phyloP scores from a whole-genome alignment of 2,329 filamentous ascomycete species.

The Albophoma yamanashiensis region DNA sequence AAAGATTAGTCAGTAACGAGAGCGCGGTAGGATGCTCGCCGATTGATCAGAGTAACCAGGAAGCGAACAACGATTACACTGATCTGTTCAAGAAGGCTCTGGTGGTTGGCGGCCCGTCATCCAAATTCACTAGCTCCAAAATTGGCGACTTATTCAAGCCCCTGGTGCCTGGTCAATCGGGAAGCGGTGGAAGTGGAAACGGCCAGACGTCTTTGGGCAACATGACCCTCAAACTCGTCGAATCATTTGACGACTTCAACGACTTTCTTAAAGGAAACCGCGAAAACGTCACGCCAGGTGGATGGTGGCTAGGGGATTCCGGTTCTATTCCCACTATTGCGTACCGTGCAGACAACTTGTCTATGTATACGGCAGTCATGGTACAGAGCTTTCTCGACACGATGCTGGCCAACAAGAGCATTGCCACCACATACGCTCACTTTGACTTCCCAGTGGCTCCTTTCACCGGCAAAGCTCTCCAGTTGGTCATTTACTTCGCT shows the following conservation, averaged over 20 bases:
- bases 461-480: constrained; percentile 59
- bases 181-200: constrained; percentile 1
- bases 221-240: constrained; percentile 33
- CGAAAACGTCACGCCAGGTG: constrained; percentile 58
- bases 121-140: constrained; percentile 22
- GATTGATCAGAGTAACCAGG: constrained; percentile 29
- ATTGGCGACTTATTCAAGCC: constrained; percentile 27
- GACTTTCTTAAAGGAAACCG: constrained; percentile 51
- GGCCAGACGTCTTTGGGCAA: constrained; percentile 5
- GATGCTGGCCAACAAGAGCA: constrained; percentile 54
- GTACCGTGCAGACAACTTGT: constrained; percentile 54
- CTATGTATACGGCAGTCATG: constrained; percentile 43
- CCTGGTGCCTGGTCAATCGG: constrained; percentile 21
- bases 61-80: constrained; percentile 11
- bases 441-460: constrained; percentile 69
- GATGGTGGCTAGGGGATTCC: constrained; percentile 62
- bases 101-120: constrained; percentile 18
- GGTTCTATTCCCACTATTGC: constrained; percentile 53
- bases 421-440: constrained; percentile 59
- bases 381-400: constrained; percentile 56
- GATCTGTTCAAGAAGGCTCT: constrained; percentile 8
- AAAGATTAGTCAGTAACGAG: constrained; percentile 58
- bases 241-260: constrained; percentile 59
- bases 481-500: constrained; percentile 75
- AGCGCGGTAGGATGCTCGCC: constrained; percentile 41